These are phyloP conservation scores for Phytopythium kandeliae DNA, from an alignment of 352 stramenopile species.

Conservation along the genomic window DNA sequence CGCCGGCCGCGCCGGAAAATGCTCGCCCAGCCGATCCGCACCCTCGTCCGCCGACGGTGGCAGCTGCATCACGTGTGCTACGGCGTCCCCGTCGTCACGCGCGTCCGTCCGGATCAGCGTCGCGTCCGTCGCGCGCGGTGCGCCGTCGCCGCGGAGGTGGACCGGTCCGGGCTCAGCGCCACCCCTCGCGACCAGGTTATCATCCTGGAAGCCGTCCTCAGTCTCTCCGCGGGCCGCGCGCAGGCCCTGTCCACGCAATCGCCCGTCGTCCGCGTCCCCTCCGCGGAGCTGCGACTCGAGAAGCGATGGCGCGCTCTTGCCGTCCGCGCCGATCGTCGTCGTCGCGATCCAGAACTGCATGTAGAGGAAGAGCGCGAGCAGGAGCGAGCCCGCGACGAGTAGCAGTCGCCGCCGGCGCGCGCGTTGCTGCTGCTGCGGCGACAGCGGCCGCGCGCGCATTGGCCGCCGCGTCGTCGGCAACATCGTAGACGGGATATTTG, in stretches of 20 bases:
- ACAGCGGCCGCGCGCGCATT: constrained; percentile 10
- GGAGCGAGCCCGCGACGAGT: constrained; percentile 8
- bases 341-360: constrained; percentile 52
- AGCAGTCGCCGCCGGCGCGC: constrained; percentile 13
- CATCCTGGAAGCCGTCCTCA: neutral
- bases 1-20: neutral
- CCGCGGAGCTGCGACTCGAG: neutral
- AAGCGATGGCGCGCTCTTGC: neutral
- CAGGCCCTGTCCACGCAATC: no score
- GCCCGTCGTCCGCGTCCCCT: neutral
- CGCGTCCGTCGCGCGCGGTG: neutral
- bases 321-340: constrained; percentile 15
- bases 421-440: constrained; percentile 17
- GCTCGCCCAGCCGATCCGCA: neutral
- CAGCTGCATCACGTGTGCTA: constrained; percentile 3
- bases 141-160: constrained; percentile 5
- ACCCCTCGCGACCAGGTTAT: neutral
- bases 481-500: neutral
- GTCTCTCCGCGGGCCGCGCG: neutral
- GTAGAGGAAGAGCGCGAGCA: constrained; percentile 35
- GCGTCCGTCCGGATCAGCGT: neutral
- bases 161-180: constrained; percentile 5
- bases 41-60: neutral
- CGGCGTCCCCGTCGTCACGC: constrained; percentile 1
- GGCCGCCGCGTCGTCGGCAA: constrained; percentile 12